Conservation (phyloP, 805 yeast genomes). For the Hanseniaspora mollemarum region DNA sequence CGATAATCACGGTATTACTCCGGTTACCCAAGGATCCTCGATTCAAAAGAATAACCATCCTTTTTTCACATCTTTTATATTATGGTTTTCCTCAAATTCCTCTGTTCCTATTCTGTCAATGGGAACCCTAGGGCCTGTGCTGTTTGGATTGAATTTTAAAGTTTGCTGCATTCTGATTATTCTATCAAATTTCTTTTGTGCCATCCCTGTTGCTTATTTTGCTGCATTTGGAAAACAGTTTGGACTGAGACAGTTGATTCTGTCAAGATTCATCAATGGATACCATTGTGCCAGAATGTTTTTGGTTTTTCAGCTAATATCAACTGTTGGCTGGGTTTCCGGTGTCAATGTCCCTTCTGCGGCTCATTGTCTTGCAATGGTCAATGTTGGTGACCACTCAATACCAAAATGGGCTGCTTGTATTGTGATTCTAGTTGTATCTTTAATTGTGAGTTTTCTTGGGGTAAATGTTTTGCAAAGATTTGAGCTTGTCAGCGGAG, state of each 20-base stretch:
- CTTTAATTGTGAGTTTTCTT: slow-evolving; percentile 66
- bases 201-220: slow-evolving; percentile 67
- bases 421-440: slow-evolving; percentile 53
- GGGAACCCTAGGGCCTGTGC: slow-evolving; percentile 59
- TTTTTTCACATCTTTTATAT: slow-evolving; percentile 58
- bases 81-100: slow-evolving; percentile 88
- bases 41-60: slow-evolving; percentile 65
- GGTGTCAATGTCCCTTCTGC: slow-evolving; percentile 85
- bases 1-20: slow-evolving; percentile 4
- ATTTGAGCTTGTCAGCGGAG: slow-evolving; percentile 83
- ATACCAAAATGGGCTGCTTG: slow-evolving; percentile 90
- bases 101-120: slow-evolving; percentile 73
- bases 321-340: slow-evolving; percentile 93
- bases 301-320: slow-evolving; percentile 63
- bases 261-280: slow-evolving; percentile 71
- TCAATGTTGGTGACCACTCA: slow-evolving; percentile 43
- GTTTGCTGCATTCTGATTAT: slow-evolving; percentile 54
- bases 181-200: slow-evolving; percentile 65
- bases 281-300: slow-evolving; percentile 63
- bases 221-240: slow-evolving; percentile 73
- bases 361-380: slow-evolving; percentile 56
- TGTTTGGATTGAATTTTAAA: slow-evolving; percentile 62
- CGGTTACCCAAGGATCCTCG: slow-evolving; percentile 53
- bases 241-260: slow-evolving; percentile 78
- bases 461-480: slow-evolving; percentile 73